Evolutionary conservation across 495 filamentous ascomycete species (phyloP), one percentile per base, ranked within the genome.

Genomic region (Lepraria neglecta): DNA sequence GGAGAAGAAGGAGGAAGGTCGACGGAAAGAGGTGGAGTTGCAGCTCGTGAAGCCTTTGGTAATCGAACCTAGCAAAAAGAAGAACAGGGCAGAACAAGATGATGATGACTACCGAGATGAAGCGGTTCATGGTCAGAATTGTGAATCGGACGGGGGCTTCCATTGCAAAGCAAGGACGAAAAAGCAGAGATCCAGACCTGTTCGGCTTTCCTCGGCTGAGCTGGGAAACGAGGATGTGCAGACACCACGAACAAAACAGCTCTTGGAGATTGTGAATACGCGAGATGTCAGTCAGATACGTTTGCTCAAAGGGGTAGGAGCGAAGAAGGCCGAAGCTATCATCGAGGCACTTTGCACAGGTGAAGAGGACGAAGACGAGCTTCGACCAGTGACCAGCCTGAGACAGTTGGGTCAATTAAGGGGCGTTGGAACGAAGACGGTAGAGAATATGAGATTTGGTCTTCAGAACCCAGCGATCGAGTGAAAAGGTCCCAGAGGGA

Each of bases 191-290:
- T 7, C 28, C 24, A 42, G 12, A 51, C 59, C 57, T 63, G 68
- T 7, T 56, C 56, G 30, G 57, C 65, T 9, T 60, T 67, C n/a
- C 60, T 50, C 27, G n/a, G 12, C 9, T 10, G 42, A 52, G n/a
- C 15, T 31, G 28, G 46, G 33, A 3, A 40, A 44, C 12, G 53
- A 42, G 42, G 2, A 44, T 5, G 64, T 68, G 1, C 76, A 80
- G 12, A 87, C 88, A 0, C 89, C 91, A 3, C 79, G 86, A 6
- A 89, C 88, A 5, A 75, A 78, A 64, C 82, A 84, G 56, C 70
- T 98, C 10, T 78, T 98, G 4, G 79, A 82, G 15, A 88, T 97
- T 67, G 85, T 98, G 73, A 98, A 98, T 72, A 89, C 86, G 2
- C 80, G 88, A 15, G 88, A 97, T 63, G 72, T 90, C 7, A 77